These are phyloP conservation scores for Boletus reticuloceps DNA, from an alignment of 768 basidiomycete genomes.

Conservation along the genomic window DNA sequence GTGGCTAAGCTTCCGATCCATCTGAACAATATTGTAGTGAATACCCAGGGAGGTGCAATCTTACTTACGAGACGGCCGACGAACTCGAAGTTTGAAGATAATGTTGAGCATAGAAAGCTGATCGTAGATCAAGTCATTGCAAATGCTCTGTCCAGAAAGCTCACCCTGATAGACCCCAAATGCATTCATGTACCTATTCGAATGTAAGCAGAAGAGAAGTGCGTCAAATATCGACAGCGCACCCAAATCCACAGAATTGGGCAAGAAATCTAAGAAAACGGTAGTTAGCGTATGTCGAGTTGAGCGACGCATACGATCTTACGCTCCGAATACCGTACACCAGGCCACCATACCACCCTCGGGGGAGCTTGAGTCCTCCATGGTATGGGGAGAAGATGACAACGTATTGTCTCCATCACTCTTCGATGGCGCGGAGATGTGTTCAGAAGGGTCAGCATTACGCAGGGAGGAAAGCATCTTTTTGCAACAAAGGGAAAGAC, in stretches of 20 bases:
- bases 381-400: neutral
- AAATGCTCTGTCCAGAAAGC: neutral
- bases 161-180: constrained; percentile 31
- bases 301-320: neutral
- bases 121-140: neutral
- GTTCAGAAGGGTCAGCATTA: neutral
- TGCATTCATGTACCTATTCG: constrained; percentile 14
- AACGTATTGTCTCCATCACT: neutral
- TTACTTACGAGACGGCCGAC: constrained; percentile 24
- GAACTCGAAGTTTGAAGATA: constrained; percentile 21
- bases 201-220: neutral
- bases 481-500: neutral
- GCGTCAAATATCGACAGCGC: neutral
- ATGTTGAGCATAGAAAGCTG: constrained; percentile 23
- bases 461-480: neutral
- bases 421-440: neutral
- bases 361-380: constrained; percentile 1
- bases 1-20: constrained; percentile 26
- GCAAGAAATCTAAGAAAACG: constrained; percentile 20
- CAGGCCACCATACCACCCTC: constrained; percentile 22
- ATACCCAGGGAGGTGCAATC: neutral
- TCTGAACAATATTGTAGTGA: constrained; percentile 5
- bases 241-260: constrained; percentile 28
- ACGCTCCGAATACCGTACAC: constrained; percentile 28
- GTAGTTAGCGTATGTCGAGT: neutral